Percentiles rank a stretch among this genome's conserved stretches.
Evolutionary conservation across 2,329 filamentous ascomycete species (phyloP).

Genomic region (Penicillium concentricum): DNA sequence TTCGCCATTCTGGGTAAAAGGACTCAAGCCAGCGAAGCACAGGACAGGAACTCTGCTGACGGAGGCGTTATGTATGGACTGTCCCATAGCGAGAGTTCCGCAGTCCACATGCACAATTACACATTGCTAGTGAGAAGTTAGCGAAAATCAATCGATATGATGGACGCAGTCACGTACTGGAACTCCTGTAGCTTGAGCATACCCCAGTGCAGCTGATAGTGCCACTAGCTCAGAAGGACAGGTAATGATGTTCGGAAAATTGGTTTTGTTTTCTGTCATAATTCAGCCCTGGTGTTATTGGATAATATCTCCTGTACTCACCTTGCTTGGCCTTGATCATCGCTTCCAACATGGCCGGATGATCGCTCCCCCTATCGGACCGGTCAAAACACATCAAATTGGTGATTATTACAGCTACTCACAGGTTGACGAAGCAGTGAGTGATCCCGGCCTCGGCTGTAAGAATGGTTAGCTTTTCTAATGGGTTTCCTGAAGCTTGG

Average conservation of each 20-base stretch:
- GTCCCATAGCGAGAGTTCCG: constrained; percentile 73
- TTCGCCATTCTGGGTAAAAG: constrained; percentile 72
- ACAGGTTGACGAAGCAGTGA: constrained; percentile 49
- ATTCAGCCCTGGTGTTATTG: background rate
- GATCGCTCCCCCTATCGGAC: constrained; percentile 43
- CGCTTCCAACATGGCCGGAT: constrained; percentile 73
- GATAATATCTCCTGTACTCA: constrained; percentile 35
- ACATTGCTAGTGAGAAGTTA: constrained; percentile 37
- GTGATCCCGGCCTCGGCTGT: constrained; percentile 32
- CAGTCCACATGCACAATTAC: constrained; percentile 78
- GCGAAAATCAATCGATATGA: background rate
- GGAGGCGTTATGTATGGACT: constrained; percentile 73
- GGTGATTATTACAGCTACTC: background rate
- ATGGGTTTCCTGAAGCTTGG: background rate
- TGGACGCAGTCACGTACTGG: constrained; percentile 45
- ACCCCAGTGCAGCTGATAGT: constrained; percentile 76
- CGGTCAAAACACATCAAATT: background rate
- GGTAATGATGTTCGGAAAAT: constrained; percentile 70
- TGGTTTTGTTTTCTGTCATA: constrained; percentile 30
- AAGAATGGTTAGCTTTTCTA: background rate
- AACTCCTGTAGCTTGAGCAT: constrained; percentile 65
- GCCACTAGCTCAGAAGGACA: constrained; percentile 81
- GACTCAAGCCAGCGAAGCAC: constrained; percentile 72
- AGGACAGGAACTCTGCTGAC: constrained; percentile 69
- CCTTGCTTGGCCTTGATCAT: constrained; percentile 71